Conservation (phyloP, 2,329 filamentous ascomycete species). For the Epichloe typhina region DNA sequence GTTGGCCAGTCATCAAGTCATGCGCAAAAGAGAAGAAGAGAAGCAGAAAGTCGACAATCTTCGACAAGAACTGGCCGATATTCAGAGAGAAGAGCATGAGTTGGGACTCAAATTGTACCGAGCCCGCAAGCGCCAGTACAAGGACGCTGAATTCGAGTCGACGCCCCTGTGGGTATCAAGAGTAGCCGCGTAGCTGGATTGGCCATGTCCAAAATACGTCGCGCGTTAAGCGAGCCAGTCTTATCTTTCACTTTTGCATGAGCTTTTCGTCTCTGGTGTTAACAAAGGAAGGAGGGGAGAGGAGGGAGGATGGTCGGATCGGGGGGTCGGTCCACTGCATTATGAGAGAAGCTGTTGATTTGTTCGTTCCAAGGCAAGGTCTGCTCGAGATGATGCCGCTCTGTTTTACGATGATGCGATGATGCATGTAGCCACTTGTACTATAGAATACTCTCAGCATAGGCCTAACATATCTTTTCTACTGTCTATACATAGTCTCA, state of each 20-base stretch:
- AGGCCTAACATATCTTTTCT: too few species aligned
- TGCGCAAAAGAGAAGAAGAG: conserved; percentile 40
- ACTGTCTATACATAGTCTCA: too few species aligned
- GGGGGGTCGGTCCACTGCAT: background rate
- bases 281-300: too few species aligned
- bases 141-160: conserved; percentile 49
- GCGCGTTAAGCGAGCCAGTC: background rate
- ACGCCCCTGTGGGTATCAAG: conserved; percentile 67
- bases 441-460: background rate
- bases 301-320: background rate
- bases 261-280: background rate
- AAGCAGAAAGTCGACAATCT: conserved; percentile 55
- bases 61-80: conserved; percentile 54
- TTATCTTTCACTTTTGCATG: background rate
- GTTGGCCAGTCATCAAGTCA: conserved; percentile 51
- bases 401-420: background rate
- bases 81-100: conserved; percentile 66
- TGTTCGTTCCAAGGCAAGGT: background rate
- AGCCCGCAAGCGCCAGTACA: conserved; percentile 62
- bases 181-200: conserved; percentile 46
- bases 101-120: conserved; percentile 61
- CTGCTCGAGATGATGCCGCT: background rate
- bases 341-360: background rate
- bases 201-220: too few species aligned
- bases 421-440: background rate